Percentiles rank a stretch among this genome's conserved stretches.
Evolutionary conservation across 208 protist species (phyloP).

Genomic region (Crithidia acanthocephali): DNA sequence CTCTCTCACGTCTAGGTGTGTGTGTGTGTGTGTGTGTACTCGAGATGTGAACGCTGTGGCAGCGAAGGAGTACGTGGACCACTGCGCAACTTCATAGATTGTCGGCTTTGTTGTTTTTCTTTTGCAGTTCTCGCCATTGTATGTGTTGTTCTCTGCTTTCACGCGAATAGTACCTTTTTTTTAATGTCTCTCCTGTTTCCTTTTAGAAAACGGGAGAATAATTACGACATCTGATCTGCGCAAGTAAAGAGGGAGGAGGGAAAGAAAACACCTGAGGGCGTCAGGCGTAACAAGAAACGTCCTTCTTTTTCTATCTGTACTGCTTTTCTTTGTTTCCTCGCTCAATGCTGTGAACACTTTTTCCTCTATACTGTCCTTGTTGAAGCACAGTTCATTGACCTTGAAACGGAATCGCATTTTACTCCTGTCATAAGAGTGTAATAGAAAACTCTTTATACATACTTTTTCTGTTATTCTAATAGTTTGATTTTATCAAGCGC

Average conservation of each 20-base stretch:
- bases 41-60: background rate
- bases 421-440: constrained; percentile 2
- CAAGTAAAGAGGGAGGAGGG: background rate
- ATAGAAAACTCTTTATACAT: constrained; percentile 18
- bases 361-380: background rate
- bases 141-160: background rate
- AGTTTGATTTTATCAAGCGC: background rate
- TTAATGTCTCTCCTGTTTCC: constrained; percentile 7
- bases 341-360: background rate
- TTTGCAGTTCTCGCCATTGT: background rate
- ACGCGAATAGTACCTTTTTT: constrained; percentile 2
- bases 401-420: background rate
- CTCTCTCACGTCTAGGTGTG: background rate
- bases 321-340: constrained; percentile 2
- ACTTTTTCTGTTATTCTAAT: background rate
- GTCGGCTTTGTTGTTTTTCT: constrained; percentile 7
- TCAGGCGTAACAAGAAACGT: no score
- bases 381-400: background rate
- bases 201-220: background rate
- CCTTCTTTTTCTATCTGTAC: no score
- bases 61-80: background rate
- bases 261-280: background rate
- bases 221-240: background rate
- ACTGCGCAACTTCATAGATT: constrained; percentile 13
- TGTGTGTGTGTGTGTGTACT: constrained; percentile 1